Conservation (phyloP, 495 filamentous ascomycete genomes). For the Aspergillus saccharolyticus region DNA sequence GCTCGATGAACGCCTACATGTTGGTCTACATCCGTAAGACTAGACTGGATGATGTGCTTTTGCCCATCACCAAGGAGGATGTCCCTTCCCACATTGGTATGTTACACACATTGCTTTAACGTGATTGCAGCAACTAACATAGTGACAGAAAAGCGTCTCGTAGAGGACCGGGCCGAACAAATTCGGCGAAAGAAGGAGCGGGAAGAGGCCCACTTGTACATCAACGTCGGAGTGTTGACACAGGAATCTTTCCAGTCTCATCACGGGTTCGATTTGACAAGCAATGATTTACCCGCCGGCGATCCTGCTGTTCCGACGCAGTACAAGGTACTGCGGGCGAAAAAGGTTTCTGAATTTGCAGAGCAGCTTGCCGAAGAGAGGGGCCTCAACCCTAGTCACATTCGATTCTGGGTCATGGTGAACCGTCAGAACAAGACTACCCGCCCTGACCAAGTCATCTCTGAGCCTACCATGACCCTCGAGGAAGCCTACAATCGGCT, state of each 20-base stretch:
- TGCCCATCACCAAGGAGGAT: slow-evolving; percentile 66
- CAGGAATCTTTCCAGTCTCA: slow-evolving; percentile 74
- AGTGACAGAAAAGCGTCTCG: slow-evolving; percentile 56
- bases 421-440: slow-evolving; percentile 97
- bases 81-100: slow-evolving; percentile 78
- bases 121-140: slow-evolving; percentile 25
- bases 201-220: slow-evolving; percentile 90
- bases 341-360: slow-evolving; percentile 69
- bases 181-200: slow-evolving; percentile 76
- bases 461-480: slow-evolving; percentile 69
- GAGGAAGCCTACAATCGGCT: slow-evolving; percentile 71
- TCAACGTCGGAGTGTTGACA: slow-evolving; percentile 72
- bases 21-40: slow-evolving; percentile 93
- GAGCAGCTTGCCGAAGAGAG: slow-evolving; percentile 62
- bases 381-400: slow-evolving; percentile 48
- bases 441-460: slow-evolving; percentile 80
- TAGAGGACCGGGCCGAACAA: slow-evolving; percentile 71
- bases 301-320: slow-evolving; percentile 51
- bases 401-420: slow-evolving; percentile 95
- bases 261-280: slow-evolving; percentile 79
- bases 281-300: slow-evolving; percentile 62
- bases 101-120: slow-evolving; percentile 17
- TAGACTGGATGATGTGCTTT: slow-evolving; percentile 71
- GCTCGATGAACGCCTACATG: slow-evolving; percentile 91
- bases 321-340: slow-evolving; percentile 66